A percentile compares a stretch with the other conserved stretches of the same genome.
These are phyloP conservation scores for Penicillium mononematosum DNA, from an alignment of 495 filamentous ascomycete genomes.

Conservation along the genomic window DNA sequence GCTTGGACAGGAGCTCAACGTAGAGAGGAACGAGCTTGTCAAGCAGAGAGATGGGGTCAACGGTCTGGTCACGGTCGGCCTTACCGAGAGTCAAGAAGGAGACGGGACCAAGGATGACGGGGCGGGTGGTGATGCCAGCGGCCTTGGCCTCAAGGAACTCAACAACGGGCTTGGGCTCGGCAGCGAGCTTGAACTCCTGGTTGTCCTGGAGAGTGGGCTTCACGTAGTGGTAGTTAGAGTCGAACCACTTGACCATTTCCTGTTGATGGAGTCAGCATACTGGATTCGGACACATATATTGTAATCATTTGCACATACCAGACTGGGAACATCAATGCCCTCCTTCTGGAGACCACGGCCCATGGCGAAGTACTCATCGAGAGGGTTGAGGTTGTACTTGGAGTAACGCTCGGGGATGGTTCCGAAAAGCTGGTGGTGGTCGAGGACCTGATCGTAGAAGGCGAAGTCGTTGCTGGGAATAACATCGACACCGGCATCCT, in stretches of 20 bases:
- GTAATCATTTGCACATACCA: conserved; percentile 47
- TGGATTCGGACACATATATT: background rate
- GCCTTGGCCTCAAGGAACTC: conserved; percentile 98
- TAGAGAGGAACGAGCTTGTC: conserved; percentile 91
- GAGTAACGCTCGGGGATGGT: conserved; percentile 88
- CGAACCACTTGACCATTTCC: conserved; percentile 99
- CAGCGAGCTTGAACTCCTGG: conserved; percentile 87
- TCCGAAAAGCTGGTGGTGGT: conserved; percentile 98
- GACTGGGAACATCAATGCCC: conserved; percentile 79
- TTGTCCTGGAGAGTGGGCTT: conserved; percentile 95
- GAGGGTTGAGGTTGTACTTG: conserved; percentile 73
- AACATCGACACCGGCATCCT: conserved; percentile 91
- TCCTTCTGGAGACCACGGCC: conserved; percentile 93
- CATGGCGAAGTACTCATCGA: conserved; percentile 99
- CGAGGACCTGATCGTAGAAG: conserved; percentile 96
- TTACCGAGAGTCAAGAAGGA: conserved; percentile 96
- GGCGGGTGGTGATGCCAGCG: conserved; percentile 86
- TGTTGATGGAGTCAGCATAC: conserved; percentile 25
- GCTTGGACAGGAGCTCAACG: conserved; percentile 80
- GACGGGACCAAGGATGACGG: conserved; percentile 91
- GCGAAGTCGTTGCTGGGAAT: conserved; percentile 99
- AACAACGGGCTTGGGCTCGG: conserved; percentile 85
- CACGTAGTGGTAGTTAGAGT: conserved; percentile 99
- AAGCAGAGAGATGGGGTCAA: conserved; percentile 89
- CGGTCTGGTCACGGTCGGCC: conserved; percentile 88